Base-by-base conservation (phyloP, 345 rosid genomes). In the Balakata baccata region DNA sequence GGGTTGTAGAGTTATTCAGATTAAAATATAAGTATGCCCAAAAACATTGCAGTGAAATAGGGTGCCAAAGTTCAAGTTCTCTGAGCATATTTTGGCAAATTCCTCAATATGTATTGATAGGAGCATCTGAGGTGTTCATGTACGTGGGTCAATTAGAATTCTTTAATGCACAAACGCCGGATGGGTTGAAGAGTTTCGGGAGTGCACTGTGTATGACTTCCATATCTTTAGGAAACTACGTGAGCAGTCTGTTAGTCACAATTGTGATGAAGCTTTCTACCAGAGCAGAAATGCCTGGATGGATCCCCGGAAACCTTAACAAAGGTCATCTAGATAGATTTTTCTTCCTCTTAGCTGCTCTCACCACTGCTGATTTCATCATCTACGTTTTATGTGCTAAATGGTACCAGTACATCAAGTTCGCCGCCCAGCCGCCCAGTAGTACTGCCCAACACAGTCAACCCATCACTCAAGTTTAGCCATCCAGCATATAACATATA, bases 81-180 rank as follows among this genome's bases (percentile, higher is more conserved):
- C 25, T 76, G 57, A 80, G 83, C 74, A 80, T 80, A 53, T 68
- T 80, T 0, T 80, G 83, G 83, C 83, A 74, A 43, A 54, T 70
- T 39, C 82, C 82, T 25, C 82, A 79, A 17, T 79, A 79, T 51
- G 72, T 53, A 5, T 68, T 79, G 45, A 61, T 80, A 37, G 83
- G 83, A 54, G 83, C 83, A 12, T 80, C 83, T 1, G 83, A 80
- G 64, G 83, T 80, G 52, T 80, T 80, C 68, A 80, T 80, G 83
- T 76, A 76, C 5, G 83, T 79, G 7, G 79, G 82, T 3, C 82
- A 79, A 52, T 22, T 79, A 13, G 82, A 79, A 38, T 79, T 79
- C 79, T 79, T 79, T n/a, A 75, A 79, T 22, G 76, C 43, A 18
- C 82, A 79, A 64, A 71, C 82, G 2, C 83, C 83, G 0, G 83